Percentiles rank a stretch among this genome's conserved stretches.
These are phyloP conservation scores for Solanum hybrid DNA, from an alignment of 305 asterid genomes.

Conservation along the genomic window DNA sequence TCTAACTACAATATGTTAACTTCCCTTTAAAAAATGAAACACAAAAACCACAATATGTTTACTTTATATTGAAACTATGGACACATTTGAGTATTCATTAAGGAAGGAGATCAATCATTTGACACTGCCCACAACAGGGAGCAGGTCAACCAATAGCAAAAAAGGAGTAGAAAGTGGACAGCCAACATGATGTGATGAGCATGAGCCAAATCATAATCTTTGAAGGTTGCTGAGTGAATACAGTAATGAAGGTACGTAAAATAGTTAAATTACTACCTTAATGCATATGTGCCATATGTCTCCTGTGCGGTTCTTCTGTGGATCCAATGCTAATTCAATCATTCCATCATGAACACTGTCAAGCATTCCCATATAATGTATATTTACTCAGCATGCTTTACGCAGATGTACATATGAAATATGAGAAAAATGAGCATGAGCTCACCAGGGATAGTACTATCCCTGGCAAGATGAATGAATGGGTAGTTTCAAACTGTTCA, in stretches of 20 bases:
- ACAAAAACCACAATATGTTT: not conserved
- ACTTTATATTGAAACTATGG: not conserved
- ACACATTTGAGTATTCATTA: not conserved
- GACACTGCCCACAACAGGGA: not conserved
- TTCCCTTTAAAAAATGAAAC: not conserved
- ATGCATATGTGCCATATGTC: conserved; percentile 89
- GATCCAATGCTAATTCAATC: conserved; percentile 66
- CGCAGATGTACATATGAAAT: not conserved
- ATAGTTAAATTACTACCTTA: conserved; percentile 43
- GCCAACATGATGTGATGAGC: not conserved
- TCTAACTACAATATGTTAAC: not conserved
- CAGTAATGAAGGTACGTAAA: not conserved
- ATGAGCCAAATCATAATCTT: not conserved
- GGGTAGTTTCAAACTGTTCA: not conserved
- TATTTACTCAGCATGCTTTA: not conserved
- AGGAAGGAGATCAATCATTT: not conserved
- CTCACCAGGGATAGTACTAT: not conserved
- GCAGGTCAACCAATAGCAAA: not conserved
- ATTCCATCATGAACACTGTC: conserved; percentile 34
- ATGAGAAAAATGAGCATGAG: not conserved
- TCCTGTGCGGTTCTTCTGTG: conserved; percentile 72
- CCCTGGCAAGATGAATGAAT: not conserved
- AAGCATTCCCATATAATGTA: conserved; percentile 26
- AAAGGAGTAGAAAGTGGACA: not conserved
- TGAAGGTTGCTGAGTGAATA: not conserved